Evolutionary conservation across 305 asterid genomes (phyloP).

Genomic region (Solanum hybrid): DNA sequence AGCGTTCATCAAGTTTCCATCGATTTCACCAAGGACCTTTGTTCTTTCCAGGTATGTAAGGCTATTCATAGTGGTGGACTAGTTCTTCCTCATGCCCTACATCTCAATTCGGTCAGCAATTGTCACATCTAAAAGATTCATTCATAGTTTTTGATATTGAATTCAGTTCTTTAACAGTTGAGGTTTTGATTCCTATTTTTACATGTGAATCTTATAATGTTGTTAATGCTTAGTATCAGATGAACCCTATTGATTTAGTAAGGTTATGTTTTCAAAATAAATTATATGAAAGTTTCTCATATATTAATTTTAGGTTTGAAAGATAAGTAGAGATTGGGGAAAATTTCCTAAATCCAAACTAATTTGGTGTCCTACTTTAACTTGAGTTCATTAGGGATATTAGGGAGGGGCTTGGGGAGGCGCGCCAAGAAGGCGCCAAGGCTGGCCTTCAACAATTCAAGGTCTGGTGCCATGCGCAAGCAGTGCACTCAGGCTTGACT

Average conservation of each 20-base stretch:
- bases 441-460: not conserved
- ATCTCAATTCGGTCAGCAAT: not conserved
- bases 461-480: not conserved
- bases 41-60: too few relatives aligned
- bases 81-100: not conserved
- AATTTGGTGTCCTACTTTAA: not conserved
- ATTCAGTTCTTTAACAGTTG: too few relatives aligned
- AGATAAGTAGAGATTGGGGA: not conserved
- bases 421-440: not conserved
- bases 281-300: not conserved
- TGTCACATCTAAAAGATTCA: not conserved
- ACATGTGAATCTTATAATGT: not conserved
- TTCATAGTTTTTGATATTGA: not conserved
- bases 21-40: not conserved
- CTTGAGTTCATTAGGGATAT: not conserved
- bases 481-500: not conserved
- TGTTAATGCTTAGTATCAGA: not conserved
- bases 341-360: not conserved
- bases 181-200: not conserved
- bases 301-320: not conserved
- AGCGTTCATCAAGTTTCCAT: not conserved
- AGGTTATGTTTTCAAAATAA: not conserved
- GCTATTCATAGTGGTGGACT: not conserved
- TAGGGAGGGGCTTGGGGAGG: not conserved
- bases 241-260: not conserved